Percentiles rank a stretch among this genome's conserved stretches.
phyloP scores from a whole-genome alignment of 371 early-diverging fungal species.

The Mucor lusitanicus region DNA sequence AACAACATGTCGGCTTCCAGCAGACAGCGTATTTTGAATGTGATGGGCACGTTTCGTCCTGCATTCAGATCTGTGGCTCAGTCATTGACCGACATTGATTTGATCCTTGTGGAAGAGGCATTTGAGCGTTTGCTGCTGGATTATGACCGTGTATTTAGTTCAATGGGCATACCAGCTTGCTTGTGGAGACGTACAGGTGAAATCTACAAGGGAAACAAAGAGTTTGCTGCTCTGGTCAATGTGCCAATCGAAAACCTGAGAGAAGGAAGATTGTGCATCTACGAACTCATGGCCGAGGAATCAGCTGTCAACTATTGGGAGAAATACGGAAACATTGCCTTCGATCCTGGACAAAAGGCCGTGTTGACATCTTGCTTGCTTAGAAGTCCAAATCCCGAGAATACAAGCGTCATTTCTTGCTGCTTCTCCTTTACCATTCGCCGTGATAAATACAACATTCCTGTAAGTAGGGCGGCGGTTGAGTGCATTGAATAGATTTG shows the following conservation, averaged over 20 bases:
- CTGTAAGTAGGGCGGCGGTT: slow-evolving; percentile 26
- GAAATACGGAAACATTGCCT: slow-evolving; percentile 94
- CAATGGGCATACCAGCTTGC: slow-evolving; percentile 94
- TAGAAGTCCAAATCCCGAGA: slow-evolving; percentile 59
- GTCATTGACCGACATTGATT: slow-evolving; percentile 88
- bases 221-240: slow-evolving; percentile 87
- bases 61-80: slow-evolving; percentile 84
- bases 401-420: slow-evolving; percentile 67
- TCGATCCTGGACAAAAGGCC: slow-evolving; percentile 94
- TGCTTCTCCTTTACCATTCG: slow-evolving; percentile 94
- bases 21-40: slow-evolving; percentile 78
- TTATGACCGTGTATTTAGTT: slow-evolving; percentile 90
- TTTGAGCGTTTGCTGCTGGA: slow-evolving; percentile 93
- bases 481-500: neutral
- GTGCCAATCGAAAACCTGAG: slow-evolving; percentile 74
- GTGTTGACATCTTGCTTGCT: slow-evolving; percentile 86
- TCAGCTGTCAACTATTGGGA: slow-evolving; percentile 91
- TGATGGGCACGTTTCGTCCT: slow-evolving; percentile 87
- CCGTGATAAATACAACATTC: slow-evolving; percentile 87
- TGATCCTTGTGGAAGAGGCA: slow-evolving; percentile 90
- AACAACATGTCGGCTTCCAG: slow-evolving; percentile 76
- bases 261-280: slow-evolving; percentile 83
- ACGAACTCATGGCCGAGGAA: slow-evolving; percentile 92
- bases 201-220: slow-evolving; percentile 92
- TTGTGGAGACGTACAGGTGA: slow-evolving; percentile 95